Percentiles rank a stretch among this genome's conserved stretches.
phyloP scores from a whole-genome alignment of 768 basidiomycete genomes.

The Podaxis sp. region DNA sequence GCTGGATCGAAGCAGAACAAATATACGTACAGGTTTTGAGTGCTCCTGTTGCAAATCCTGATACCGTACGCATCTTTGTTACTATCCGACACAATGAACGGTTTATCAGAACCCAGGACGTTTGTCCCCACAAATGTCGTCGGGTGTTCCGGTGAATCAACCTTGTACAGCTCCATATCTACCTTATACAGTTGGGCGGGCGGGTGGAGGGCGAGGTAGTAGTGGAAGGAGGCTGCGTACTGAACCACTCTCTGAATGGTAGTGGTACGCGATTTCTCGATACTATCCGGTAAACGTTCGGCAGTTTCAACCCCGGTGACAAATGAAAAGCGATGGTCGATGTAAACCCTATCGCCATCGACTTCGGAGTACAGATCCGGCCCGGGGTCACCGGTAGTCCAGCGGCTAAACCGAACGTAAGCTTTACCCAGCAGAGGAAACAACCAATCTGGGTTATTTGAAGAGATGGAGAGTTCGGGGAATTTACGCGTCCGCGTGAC shows the following conservation, averaged over 20 bases:
- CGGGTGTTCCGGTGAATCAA: constrained; percentile 21
- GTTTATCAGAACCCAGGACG: constrained; percentile 26
- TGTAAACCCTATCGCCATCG: constrained; percentile 19
- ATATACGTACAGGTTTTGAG: constrained; percentile 31
- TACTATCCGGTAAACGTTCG: no score
- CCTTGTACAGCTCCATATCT: constrained; percentile 30
- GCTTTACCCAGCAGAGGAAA: no score
- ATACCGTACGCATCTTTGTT: constrained; percentile 20
- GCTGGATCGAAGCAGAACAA: constrained; percentile 43
- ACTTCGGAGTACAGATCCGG: neutral
- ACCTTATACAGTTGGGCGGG: constrained; percentile 22
- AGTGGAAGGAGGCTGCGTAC: no score
- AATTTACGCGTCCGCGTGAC: no score
- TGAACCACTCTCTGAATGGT: no score
- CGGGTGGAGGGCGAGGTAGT: neutral
- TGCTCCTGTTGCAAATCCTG: constrained; percentile 17
- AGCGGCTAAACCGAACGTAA: no score
- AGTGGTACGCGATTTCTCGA: no score
- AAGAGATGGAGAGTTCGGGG: no score
- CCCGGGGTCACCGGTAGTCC: no score
- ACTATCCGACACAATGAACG: constrained; percentile 25
- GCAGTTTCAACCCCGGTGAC: constrained; percentile 20
- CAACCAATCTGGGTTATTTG: no score
- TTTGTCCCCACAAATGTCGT: constrained; percentile 25
- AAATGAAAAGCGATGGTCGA: constrained; percentile 25